Evolutionary conservation across 2,329 filamentous ascomycete species (phyloP).

Genomic region (Exophiala lecanii-corni): DNA sequence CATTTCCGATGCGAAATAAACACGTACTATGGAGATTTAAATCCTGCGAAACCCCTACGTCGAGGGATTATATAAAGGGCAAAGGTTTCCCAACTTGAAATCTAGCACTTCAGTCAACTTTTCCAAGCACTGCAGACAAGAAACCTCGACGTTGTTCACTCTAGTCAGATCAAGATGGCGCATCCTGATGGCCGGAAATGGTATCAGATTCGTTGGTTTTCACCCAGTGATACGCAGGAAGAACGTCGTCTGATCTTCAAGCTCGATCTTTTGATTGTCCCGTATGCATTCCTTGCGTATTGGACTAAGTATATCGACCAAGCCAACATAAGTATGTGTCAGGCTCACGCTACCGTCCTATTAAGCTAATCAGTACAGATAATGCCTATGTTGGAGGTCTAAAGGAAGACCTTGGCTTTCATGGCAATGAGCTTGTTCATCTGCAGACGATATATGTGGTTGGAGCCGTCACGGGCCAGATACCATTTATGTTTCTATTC

Average conservation of each 20-base stretch:
- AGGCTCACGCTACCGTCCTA: background rate
- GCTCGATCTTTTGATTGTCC: slow-evolving; percentile 52
- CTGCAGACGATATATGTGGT: slow-evolving; percentile 51
- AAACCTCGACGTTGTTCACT: no score
- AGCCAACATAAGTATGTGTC: slow-evolving; percentile 47
- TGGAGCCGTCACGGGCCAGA: slow-evolving; percentile 48
- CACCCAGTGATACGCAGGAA: slow-evolving; percentile 45
- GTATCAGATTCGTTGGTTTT: slow-evolving; percentile 44
- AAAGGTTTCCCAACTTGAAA: no score
- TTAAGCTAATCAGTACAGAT: slow-evolving; percentile 32
- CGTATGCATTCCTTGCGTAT: slow-evolving; percentile 52
- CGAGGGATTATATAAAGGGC: no score
- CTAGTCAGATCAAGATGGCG: no score
- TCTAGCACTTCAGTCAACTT: no score
- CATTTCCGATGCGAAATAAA: no score
- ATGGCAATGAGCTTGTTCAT: slow-evolving; percentile 52
- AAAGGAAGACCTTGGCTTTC: slow-evolving; percentile 48
- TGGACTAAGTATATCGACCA: slow-evolving; percentile 54
- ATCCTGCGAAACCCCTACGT: no score
- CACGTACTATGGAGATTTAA: no score
- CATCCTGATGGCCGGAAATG: slow-evolving; percentile 11
- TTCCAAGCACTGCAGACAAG: no score
- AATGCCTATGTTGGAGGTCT: slow-evolving; percentile 55
- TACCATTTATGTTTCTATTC: slow-evolving; percentile 52
- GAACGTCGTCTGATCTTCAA: slow-evolving; percentile 53